A percentile compares a stretch with the other conserved stretches of the same genome.
These are phyloP conservation scores for Coleophoma cylindrospora DNA, from an alignment of 2,329 filamentous ascomycete species.

Conservation along the genomic window DNA sequence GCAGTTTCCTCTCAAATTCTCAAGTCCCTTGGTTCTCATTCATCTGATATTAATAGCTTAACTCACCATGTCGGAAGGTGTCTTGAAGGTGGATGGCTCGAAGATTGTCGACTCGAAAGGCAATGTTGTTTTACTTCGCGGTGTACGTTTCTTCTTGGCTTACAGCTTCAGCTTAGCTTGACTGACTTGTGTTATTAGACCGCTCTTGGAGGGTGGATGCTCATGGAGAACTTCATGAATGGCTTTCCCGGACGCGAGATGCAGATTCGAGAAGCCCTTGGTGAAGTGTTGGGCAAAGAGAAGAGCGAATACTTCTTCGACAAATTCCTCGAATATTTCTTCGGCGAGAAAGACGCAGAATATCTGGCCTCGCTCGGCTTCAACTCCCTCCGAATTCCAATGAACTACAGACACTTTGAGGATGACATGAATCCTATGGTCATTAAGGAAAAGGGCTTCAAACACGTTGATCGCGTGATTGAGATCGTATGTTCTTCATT, in stretches of 20 bases:
- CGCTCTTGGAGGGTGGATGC: slow-evolving; percentile 16
- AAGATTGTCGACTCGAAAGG: slow-evolving; percentile 33
- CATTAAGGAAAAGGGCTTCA: slow-evolving; percentile 37
- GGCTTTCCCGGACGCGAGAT: slow-evolving; percentile 52
- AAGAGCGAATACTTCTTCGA: slow-evolving; percentile 55
- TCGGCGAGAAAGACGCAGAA: slow-evolving; percentile 48
- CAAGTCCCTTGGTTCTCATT: too few relatives aligned
- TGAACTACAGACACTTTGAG: slow-evolving; percentile 48
- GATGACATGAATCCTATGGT: slow-evolving; percentile 40
- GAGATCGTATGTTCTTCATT: slow-evolving; percentile 25
- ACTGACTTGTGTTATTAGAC: not conserved
- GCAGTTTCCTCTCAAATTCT: too few relatives aligned
- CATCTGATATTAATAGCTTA: not conserved
- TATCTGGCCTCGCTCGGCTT: slow-evolving; percentile 48
- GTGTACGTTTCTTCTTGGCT: slow-evolving; percentile 22
- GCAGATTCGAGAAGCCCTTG: slow-evolving; percentile 45
- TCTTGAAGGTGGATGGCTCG: slow-evolving; percentile 33
- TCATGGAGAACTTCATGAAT: slow-evolving; percentile 56
- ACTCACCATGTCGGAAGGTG: slow-evolving; percentile 18
- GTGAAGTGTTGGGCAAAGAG: slow-evolving; percentile 43
- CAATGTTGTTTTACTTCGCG: slow-evolving; percentile 25
- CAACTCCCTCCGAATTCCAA: slow-evolving; percentile 51
- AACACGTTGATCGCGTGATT: slow-evolving; percentile 39
- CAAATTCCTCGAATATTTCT: slow-evolving; percentile 49
- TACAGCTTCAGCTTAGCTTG: not conserved